These are phyloP conservation scores for Trichoderma semiorbis DNA, from an alignment of 2,329 filamentous ascomycete genomes.

Conservation along the genomic window DNA sequence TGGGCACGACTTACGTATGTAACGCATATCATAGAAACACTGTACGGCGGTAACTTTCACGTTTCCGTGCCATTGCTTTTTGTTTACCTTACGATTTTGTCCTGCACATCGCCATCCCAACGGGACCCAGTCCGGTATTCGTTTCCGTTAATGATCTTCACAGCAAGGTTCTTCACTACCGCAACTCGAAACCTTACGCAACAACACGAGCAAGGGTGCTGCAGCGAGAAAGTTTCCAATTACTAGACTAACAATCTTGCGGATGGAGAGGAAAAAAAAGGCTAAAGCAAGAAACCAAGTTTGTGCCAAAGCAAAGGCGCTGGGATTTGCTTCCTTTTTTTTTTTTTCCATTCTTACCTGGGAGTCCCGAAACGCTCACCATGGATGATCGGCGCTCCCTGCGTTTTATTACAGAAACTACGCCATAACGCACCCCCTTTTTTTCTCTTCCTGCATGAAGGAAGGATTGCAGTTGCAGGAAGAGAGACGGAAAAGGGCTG, in stretches of 20 bases:
- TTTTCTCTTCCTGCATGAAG: not conserved
- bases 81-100: not conserved
- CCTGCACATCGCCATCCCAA: not conserved
- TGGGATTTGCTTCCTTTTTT: not conserved
- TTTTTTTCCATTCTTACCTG: not conserved
- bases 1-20: not conserved
- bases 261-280: not conserved
- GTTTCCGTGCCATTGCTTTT: not conserved
- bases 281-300: not conserved
- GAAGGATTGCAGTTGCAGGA: not conserved
- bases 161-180: not conserved
- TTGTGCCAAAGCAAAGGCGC: not conserved
- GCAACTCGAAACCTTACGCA: not conserved
- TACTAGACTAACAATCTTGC: too few species aligned
- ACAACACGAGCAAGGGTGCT: not conserved
- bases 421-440: not conserved
- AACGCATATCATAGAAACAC: not conserved
- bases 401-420: not conserved
- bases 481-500: too few species aligned
- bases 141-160: conserved; percentile 6
- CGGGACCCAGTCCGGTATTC: not conserved
- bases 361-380: not conserved
- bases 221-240: not conserved
- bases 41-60: not conserved
- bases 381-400: not conserved